A percentile compares a stretch with the other conserved stretches of the same genome.
Conservation (phyloP, 345 rosid genomes). For the Arabidopsis arenosa region DNA sequence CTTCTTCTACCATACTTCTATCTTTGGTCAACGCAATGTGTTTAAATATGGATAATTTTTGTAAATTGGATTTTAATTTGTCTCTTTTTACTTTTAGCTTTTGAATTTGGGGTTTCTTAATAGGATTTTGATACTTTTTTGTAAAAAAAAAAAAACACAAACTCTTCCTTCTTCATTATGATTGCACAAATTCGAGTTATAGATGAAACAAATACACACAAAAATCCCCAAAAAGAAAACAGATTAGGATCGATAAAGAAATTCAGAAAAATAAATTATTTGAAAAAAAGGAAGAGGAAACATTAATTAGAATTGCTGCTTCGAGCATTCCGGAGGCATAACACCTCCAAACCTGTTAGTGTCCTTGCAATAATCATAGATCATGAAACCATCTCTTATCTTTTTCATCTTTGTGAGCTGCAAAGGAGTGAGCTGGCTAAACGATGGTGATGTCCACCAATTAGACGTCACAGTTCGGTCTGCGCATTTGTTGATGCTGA, state of each 20-base stretch:
- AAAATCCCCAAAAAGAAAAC: not conserved
- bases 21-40: no score
- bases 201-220: constrained; percentile 7
- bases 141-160: not conserved
- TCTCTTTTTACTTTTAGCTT: not conserved
- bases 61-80: no score
- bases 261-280: constrained; percentile 8
- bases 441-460: constrained; percentile 66
- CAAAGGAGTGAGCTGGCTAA: constrained; percentile 53
- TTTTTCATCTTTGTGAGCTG: constrained; percentile 55
- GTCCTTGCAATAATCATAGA: constrained; percentile 74
- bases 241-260: not conserved
- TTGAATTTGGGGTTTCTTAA: not conserved
- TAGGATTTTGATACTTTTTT: not conserved
- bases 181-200: not conserved
- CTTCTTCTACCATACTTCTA: no score
- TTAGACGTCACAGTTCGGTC: constrained; percentile 46
- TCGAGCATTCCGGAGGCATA: constrained; percentile 70
- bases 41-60: no score
- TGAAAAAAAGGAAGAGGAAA: not conserved
- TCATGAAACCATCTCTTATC: constrained; percentile 62
- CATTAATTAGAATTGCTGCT: constrained; percentile 55
- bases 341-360: constrained; percentile 60
- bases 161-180: not conserved
- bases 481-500: constrained; percentile 58